These are phyloP conservation scores for Saccharomycopsis fibuligera DNA, from an alignment of 805 yeast species.

Conservation along the genomic window DNA sequence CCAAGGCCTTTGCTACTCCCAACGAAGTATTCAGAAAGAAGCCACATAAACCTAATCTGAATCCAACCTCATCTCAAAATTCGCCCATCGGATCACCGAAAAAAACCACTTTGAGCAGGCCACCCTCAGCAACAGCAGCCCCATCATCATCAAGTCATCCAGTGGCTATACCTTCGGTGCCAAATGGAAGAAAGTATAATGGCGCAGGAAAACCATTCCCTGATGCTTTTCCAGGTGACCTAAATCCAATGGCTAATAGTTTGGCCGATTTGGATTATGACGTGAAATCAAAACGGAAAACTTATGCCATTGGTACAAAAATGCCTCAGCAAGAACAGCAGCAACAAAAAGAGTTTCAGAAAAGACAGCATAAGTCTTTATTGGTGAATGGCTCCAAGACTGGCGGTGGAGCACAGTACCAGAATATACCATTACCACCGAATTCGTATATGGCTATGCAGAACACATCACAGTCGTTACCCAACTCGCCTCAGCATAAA, in stretches of 20 bases:
- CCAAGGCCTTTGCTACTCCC: constrained; percentile 18
- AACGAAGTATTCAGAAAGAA: constrained; percentile 10
- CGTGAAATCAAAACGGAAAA: constrained; percentile 14
- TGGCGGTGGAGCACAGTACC: too few relatives aligned
- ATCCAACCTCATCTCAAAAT: not conserved
- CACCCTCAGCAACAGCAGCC: constrained; percentile 3
- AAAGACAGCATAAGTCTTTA: not conserved
- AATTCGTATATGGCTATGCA: not conserved
- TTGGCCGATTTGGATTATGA: constrained; percentile 12
- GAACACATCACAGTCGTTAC: not conserved
- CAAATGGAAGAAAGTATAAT: not conserved
- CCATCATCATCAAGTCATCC: constrained; percentile 2
- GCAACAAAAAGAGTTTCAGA: not conserved
- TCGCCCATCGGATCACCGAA: too few relatives aligned
- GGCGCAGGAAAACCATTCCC: constrained; percentile 16
- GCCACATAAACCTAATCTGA: not conserved
- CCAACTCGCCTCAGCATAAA: not conserved
- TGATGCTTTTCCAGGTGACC: constrained; percentile 13
- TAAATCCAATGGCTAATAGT: constrained; percentile 14
- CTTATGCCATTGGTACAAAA: constrained; percentile 4
- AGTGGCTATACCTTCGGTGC: not conserved
- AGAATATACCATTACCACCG: not conserved
- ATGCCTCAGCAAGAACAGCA: not conserved
- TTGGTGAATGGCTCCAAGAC: too few relatives aligned
- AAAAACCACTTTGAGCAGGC: too few relatives aligned